A percentile compares a stretch with the other conserved stretches of the same genome.
phyloP scores from a whole-genome alignment of 2,329 filamentous ascomycete species.

The Colletotrichum sp. region DNA sequence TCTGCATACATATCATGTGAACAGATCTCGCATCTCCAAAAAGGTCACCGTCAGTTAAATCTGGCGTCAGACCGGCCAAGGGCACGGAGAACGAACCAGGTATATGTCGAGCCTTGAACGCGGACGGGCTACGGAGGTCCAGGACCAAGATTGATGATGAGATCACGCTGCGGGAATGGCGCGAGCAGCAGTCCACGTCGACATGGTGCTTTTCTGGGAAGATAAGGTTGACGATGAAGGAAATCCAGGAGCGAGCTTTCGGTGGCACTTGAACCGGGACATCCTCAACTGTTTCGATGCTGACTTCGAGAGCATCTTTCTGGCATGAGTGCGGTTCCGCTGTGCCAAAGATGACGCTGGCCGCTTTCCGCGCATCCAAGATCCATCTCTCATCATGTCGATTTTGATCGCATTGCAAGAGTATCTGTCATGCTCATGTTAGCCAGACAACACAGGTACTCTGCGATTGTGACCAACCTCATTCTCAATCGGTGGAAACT shows the following conservation, averaged over 20 bases:
- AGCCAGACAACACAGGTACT: fast-evolving
- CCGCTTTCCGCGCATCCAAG: conserved; percentile 17
- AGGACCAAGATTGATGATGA: neutral
- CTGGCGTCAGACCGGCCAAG: neutral
- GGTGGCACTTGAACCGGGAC: neutral
- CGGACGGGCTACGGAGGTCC: neutral
- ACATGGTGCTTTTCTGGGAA: neutral
- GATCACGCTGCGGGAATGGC: neutral
- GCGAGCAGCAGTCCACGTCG: neutral
- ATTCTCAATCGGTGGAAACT: conserved; percentile 6
- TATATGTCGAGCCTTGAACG: conserved; percentile 4
- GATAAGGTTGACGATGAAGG: neutral
- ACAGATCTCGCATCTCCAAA: conserved; percentile 8
- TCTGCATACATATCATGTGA: neutral
- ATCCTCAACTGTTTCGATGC: neutral
- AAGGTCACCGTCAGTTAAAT: neutral
- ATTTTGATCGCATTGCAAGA: conserved; percentile 27
- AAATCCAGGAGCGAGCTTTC: neutral
- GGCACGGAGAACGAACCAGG: neutral
- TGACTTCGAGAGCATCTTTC: neutral
- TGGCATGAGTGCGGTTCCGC: neutral
- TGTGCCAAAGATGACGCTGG: conserved; percentile 13
- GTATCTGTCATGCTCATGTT: conserved; percentile 11
- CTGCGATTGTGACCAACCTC: neutral
- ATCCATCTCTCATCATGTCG: conserved; percentile 33